A percentile compares a stretch with the other conserved stretches of the same genome.
Conservation (phyloP, 2,329 filamentous ascomycete species). For the Aspergillus pseudotamarii region DNA sequence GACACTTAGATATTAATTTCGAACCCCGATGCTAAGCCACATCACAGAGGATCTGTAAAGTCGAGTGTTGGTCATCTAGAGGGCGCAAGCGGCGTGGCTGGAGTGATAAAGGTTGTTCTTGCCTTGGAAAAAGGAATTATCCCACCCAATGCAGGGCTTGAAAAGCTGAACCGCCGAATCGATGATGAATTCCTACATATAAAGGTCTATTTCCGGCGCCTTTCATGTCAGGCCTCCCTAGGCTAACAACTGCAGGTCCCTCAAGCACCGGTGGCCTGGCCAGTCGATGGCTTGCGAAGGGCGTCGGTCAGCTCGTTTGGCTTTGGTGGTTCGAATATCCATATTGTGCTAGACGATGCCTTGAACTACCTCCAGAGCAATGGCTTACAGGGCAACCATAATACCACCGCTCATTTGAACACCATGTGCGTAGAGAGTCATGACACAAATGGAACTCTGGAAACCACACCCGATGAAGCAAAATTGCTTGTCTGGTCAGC, state of each 20-base stretch:
- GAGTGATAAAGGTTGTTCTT: slow-evolving; percentile 19
- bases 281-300: neutral
- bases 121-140: slow-evolving; percentile 22
- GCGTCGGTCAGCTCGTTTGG: slow-evolving; percentile 10
- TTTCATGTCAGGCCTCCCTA: neutral
- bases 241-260: neutral
- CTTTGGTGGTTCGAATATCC: slow-evolving; percentile 9
- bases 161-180: slow-evolving; percentile 4
- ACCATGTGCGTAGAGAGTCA: neutral
- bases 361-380: neutral
- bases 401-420: neutral
- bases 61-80: slow-evolving; percentile 28
- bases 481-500: slow-evolving; percentile 3
- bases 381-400: neutral
- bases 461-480: neutral
- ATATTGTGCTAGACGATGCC: slow-evolving; percentile 6
- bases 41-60: slow-evolving; percentile 26
- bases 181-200: slow-evolving; percentile 4
- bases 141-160: slow-evolving; percentile 10
- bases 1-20: neutral
- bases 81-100: slow-evolving; percentile 34
- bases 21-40: neutral
- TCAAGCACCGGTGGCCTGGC: neutral
- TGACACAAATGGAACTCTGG: neutral
- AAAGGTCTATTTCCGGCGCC: neutral